Percentiles rank a stretch among this genome's conserved stretches.
phyloP scores from a whole-genome alignment of 2,329 filamentous ascomycete species.

The Knufia fluminis region DNA sequence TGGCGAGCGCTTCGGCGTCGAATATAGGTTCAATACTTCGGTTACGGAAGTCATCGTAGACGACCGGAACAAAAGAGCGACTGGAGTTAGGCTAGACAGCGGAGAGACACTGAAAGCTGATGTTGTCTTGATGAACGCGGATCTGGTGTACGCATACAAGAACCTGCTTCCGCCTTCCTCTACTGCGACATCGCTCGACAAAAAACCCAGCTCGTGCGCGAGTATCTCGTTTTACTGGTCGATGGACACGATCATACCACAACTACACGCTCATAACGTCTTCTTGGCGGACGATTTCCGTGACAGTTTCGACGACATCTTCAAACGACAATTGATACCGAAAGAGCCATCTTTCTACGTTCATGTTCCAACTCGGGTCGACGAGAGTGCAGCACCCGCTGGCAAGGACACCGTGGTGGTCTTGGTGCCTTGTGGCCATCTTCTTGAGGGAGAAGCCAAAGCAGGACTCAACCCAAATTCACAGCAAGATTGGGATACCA shows the following conservation, averaged over 20 bases:
- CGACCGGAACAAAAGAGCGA: slow-evolving; percentile 43
- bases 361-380: slow-evolving; percentile 63
- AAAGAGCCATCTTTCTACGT: slow-evolving; percentile 65
- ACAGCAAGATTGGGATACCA: slow-evolving; percentile 51
- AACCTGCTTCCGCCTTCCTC: slow-evolving; percentile 52
- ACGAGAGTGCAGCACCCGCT: slow-evolving; percentile 56
- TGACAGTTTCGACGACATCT: slow-evolving; percentile 67
- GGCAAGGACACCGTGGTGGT: slow-evolving; percentile 59
- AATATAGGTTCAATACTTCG: slow-evolving; percentile 51
- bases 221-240: slow-evolving; percentile 68
- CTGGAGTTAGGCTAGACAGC: slow-evolving; percentile 50
- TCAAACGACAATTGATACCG: slow-evolving; percentile 59
- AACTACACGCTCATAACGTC: slow-evolving; percentile 64
- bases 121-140: slow-evolving; percentile 61
- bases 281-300: slow-evolving; percentile 66
- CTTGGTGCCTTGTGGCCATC: slow-evolving; percentile 62
- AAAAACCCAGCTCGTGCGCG: slow-evolving; percentile 47
- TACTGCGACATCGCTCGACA: slow-evolving; percentile 32
- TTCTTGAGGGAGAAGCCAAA: slow-evolving; percentile 33
- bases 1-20: slow-evolving; percentile 52
- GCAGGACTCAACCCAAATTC: slow-evolving; percentile 22
- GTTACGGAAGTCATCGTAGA: slow-evolving; percentile 49
- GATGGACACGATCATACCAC: slow-evolving; percentile 49
- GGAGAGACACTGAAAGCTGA: slow-evolving; percentile 55
- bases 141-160: slow-evolving; percentile 65